Evolutionary conservation across 148 eudicot genomes (phyloP).

Genomic region (Euryodendron excelsum): DNA sequence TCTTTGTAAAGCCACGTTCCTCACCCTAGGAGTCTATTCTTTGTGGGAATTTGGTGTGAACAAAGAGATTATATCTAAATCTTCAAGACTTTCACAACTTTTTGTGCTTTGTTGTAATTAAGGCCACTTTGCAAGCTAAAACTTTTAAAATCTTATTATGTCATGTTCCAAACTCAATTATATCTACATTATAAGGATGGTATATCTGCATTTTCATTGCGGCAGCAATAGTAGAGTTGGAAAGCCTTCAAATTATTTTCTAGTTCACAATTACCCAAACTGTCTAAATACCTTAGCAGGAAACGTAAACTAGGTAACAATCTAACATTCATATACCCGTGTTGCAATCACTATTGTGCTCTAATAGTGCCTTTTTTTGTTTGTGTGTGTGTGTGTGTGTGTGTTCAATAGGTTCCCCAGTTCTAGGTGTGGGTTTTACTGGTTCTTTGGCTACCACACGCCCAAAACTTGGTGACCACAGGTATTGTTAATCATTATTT

Average conservation of each 20-base stretch:
- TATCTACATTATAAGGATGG: not conserved
- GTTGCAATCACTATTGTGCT: not conserved
- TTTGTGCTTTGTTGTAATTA: not conserved
- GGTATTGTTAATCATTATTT: conserved; percentile 36
- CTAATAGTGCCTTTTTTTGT: not conserved
- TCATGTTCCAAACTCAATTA: not conserved
- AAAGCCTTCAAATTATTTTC: not conserved
- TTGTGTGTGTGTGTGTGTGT: no score
- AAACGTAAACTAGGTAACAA: not conserved
- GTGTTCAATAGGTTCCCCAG: conserved; percentile 54
- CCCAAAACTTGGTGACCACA: conserved; percentile 83
- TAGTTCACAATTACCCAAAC: not conserved
- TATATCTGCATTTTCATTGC: not conserved
- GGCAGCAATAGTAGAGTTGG: not conserved
- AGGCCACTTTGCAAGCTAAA: not conserved
- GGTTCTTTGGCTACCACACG: conserved; percentile 72
- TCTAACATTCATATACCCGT: not conserved
- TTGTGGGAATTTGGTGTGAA: not conserved
- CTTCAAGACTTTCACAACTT: no score
- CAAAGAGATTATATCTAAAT: not conserved
- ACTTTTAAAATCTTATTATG: not conserved
- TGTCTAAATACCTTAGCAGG: not conserved
- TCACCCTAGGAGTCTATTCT: not conserved
- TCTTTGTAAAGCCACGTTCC: not conserved
- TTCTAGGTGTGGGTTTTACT: conserved; percentile 83